Percentiles rank a stretch among this genome's conserved stretches.
Conservation (phyloP, 768 basidiomycete species). For the Brasilioporus rufonigricans region DNA sequence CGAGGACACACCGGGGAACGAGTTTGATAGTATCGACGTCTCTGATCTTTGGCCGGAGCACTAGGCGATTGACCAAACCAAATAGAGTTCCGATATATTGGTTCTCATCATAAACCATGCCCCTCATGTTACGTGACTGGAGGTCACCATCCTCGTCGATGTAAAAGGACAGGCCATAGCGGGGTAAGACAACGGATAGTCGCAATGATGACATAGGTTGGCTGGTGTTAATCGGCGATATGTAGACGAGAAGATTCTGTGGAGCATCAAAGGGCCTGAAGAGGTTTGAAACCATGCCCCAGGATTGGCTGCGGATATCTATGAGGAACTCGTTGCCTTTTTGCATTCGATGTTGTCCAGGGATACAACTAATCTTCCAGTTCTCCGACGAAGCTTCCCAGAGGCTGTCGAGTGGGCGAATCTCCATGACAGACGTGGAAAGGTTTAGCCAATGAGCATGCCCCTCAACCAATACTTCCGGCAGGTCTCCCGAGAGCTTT, state of each 20-base stretch:
- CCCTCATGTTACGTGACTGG: constrained; percentile 40
- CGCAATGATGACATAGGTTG: not conserved
- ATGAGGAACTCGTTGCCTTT: constrained; percentile 16
- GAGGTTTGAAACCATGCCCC: constrained; percentile 24
- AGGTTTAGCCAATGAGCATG: constrained; percentile 33
- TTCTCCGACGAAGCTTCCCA: constrained; percentile 29
- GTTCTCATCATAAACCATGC: constrained; percentile 39
- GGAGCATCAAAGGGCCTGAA: constrained; percentile 24
- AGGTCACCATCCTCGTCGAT: constrained; percentile 32
- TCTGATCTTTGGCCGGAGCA: constrained; percentile 33
- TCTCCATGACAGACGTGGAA: constrained; percentile 19
- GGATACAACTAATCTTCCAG: constrained; percentile 21
- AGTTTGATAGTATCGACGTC: not conserved
- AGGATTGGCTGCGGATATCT: constrained; percentile 27
- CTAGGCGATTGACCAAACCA: constrained; percentile 40
- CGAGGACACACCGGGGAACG: constrained; percentile 31
- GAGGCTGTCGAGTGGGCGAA: constrained; percentile 3
- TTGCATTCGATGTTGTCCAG: constrained; percentile 5
- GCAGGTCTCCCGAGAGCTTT: constrained; percentile 25
- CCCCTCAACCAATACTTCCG: constrained; percentile 17
- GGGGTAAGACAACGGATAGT: constrained; percentile 37
- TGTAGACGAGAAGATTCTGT: constrained; percentile 22
- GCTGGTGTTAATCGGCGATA: not conserved
- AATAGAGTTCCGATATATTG: constrained; percentile 46
- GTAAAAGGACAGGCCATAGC: constrained; percentile 10